Conservation (phyloP, 306 rosid genomes). For the Sesbania bispinosa region DNA sequence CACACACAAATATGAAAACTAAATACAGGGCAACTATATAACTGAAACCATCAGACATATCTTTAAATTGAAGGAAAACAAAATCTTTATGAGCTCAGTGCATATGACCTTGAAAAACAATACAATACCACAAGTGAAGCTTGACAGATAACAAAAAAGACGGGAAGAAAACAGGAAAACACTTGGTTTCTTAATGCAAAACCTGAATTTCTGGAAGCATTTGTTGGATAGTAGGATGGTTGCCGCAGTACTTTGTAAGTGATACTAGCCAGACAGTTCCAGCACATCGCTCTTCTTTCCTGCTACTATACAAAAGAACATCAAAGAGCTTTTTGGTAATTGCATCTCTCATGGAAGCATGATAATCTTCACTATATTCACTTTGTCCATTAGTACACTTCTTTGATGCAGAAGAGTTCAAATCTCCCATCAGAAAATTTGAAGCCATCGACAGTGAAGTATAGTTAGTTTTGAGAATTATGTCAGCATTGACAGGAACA, state of each 20-base stretch:
- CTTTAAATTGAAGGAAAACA: neutral
- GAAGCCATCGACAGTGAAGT: conserved; percentile 86
- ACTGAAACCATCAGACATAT: neutral
- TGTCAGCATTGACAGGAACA: conserved; percentile 87
- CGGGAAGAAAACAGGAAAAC: neutral
- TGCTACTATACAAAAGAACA: conserved; percentile 76
- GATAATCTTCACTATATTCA: conserved; percentile 50
- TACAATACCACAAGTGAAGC: conserved; percentile 13
- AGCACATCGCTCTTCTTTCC: conserved; percentile 97
- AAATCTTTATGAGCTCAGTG: neutral
- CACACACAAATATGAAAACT: neutral
- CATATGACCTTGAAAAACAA: conserved; percentile 20
- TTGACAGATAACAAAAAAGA: neutral
- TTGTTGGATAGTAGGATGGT: conserved; percentile 65
- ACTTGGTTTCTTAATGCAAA: conserved; percentile 24
- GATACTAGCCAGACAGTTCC: conserved; percentile 96
- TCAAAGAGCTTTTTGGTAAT: conserved; percentile 83
- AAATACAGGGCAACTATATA: conserved; percentile 1
- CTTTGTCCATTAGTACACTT: conserved; percentile 31
- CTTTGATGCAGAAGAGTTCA: conserved; percentile 48
- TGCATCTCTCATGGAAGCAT: conserved; percentile 62
- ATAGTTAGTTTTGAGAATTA: conserved; percentile 84
- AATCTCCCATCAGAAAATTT: conserved; percentile 87
- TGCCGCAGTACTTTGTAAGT: conserved; percentile 86
- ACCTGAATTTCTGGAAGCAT: conserved; percentile 99